Percentiles rank a stretch among this genome's conserved stretches.
Evolutionary conservation across 768 basidiomycete genomes (phyloP).

Genomic region (Fibroporia radiculosa): DNA sequence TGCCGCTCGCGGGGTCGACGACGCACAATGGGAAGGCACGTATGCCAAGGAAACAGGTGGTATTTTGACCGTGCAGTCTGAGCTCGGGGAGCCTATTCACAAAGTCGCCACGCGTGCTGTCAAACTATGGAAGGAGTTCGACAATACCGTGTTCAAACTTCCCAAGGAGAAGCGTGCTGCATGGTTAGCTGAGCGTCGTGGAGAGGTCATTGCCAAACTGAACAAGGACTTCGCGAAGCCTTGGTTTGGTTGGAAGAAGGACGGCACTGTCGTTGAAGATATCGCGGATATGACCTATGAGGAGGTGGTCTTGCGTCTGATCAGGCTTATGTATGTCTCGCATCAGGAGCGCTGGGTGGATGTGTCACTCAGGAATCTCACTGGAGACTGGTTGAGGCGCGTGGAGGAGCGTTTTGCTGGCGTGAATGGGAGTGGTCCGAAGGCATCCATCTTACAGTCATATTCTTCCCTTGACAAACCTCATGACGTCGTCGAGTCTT

Average conservation of each 20-base stretch:
- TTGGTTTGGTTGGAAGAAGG: constrained; percentile 97
- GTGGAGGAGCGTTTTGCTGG: constrained; percentile 94
- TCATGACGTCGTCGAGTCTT: constrained; percentile 61
- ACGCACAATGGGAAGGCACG: constrained; percentile 89
- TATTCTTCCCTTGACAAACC: constrained; percentile 82
- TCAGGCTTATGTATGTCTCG: constrained; percentile 88
- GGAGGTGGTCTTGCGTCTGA: constrained; percentile 86
- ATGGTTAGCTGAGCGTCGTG: constrained; percentile 83
- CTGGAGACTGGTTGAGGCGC: constrained; percentile 95
- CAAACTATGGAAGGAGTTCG: constrained; percentile 99
- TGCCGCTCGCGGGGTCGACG: constrained; percentile 85
- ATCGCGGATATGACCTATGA: constrained; percentile 98
- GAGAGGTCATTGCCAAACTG: constrained; percentile 84
- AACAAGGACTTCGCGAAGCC: constrained; percentile 96
- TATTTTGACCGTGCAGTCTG: constrained; percentile 92
- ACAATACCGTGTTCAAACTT: constrained; percentile 90
- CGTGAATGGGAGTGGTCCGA: constrained; percentile 65
- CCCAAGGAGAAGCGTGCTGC: constrained; percentile 90
- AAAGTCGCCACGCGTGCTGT: constrained; percentile 97
- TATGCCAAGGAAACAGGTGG: constrained; percentile 93
- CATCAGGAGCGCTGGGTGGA: constrained; percentile 95
- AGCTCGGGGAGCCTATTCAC: constrained; percentile 98
- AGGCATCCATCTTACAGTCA: constrained; percentile 80
- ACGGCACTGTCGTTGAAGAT: constrained; percentile 74
- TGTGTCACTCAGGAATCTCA: constrained; percentile 80